These are phyloP conservation scores for Beauveria sp. DNA, from an alignment of 2,329 filamentous ascomycete genomes.

Conservation along the genomic window DNA sequence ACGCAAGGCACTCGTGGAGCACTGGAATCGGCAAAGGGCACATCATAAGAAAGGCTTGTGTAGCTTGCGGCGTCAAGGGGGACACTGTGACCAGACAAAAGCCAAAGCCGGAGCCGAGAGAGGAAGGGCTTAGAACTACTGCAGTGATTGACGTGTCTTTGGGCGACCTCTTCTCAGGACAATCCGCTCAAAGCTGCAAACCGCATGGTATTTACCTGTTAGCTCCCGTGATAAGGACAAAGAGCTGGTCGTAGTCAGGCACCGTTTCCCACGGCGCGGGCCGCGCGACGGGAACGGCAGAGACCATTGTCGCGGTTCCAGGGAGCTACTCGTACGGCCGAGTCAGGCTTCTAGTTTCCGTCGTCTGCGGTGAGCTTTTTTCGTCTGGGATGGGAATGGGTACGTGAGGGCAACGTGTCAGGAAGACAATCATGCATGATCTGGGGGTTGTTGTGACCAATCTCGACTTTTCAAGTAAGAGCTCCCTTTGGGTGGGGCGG, in stretches of 20 bases:
- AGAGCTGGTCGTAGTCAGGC: conserved; percentile 38
- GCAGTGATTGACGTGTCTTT: neutral
- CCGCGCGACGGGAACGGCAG: conserved; percentile 5
- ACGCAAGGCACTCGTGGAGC: neutral
- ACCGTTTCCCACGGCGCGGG: conserved; percentile 30
- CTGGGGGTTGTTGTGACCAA: too few relatives aligned
- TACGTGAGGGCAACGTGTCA: neutral
- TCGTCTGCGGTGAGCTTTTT: neutral
- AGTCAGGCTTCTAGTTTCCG: neutral
- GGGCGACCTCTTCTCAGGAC: neutral
- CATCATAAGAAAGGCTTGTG: neutral
- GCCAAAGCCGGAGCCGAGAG: neutral
- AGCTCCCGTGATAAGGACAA: conserved; percentile 73
- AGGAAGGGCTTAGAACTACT: neutral
- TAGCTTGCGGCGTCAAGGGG: neutral
- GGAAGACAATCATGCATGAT: too few relatives aligned
- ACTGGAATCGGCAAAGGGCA: neutral
- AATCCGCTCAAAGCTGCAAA: neutral
- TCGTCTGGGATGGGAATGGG: neutral
- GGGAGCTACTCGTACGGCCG: neutral
- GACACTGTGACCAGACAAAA: neutral
- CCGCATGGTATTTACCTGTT: conserved; percentile 57
- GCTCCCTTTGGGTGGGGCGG: too few relatives aligned
- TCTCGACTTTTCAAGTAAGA: too few relatives aligned
- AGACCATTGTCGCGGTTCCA: neutral